These are phyloP conservation scores for Obba rivulosa DNA, from an alignment of 768 basidiomycete species.

Conservation along the genomic window DNA sequence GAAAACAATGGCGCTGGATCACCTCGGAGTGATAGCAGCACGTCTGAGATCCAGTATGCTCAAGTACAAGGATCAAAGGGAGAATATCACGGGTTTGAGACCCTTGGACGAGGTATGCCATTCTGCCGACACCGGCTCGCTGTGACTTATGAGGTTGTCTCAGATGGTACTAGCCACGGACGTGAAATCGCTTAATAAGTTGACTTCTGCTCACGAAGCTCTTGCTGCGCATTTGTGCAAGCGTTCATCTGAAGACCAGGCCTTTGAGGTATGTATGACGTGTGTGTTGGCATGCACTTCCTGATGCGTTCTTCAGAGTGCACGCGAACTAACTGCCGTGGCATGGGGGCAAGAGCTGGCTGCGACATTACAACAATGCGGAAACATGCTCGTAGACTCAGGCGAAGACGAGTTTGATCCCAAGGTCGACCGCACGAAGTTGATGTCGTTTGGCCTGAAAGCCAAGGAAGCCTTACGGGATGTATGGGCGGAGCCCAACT, in stretches of 20 bases:
- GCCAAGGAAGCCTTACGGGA: conserved; percentile 61
- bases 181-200: conserved; percentile 46
- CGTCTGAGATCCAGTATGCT: conserved; percentile 60
- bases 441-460: conserved; percentile 46
- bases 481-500: conserved; percentile 65
- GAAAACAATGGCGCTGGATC: conserved; percentile 87
- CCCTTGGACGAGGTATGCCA: conserved; percentile 75
- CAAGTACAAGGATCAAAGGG: conserved; percentile 27
- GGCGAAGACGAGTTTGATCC: conserved; percentile 32
- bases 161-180: conserved; percentile 53
- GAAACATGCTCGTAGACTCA: conserved; percentile 41
- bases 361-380: conserved; percentile 54
- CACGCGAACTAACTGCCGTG: conserved; percentile 74
- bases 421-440: conserved; percentile 22
- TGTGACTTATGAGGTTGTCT: not conserved
- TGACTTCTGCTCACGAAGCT: conserved; percentile 59
- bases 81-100: conserved; percentile 32
- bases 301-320: conserved; percentile 50
- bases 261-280: conserved; percentile 74
- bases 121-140: not conserved
- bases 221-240: conserved; percentile 65
- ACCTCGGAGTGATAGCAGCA: conserved; percentile 90
- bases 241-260: conserved; percentile 72
- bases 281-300: no score
- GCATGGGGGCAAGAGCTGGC: conserved; percentile 83